A percentile compares a stretch with the other conserved stretches of the same genome.
Conservation (phyloP, 2,329 filamentous ascomycete species). For the Phoma sp. region DNA sequence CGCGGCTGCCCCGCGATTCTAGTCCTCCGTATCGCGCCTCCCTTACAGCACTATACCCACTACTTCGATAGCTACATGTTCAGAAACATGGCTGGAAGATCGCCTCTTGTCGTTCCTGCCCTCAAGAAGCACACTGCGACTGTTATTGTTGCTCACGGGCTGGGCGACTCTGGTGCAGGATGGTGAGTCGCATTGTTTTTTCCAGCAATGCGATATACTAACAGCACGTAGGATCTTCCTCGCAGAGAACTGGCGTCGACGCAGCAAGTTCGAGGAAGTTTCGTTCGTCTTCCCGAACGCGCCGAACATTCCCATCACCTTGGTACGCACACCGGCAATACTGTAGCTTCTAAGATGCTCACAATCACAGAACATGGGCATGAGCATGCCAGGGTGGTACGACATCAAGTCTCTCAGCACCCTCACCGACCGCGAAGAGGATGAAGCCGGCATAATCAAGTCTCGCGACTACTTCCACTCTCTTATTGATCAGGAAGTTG, state of each 20-base stretch:
- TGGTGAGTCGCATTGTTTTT: constrained; percentile 60
- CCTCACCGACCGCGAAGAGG: constrained; percentile 58
- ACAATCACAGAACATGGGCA: constrained; percentile 69
- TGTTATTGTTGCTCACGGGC: constrained; percentile 90
- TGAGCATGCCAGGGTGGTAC: constrained; percentile 87
- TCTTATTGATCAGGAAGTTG: constrained; percentile 81
- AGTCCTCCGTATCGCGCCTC: constrained; percentile 7
- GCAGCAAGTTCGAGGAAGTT: constrained; percentile 83
- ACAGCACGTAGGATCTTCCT: constrained; percentile 66
- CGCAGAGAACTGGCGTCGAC: constrained; percentile 84
- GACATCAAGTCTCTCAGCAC: constrained; percentile 66
- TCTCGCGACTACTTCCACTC: constrained; percentile 78
- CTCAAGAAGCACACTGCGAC: constrained; percentile 87
- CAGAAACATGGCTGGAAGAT: constrained; percentile 45
- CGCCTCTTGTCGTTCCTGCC: constrained; percentile 75
- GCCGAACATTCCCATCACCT: constrained; percentile 83
- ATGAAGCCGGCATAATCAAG: constrained; percentile 75
- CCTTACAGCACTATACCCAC: background rate
- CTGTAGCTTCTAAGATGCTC: background rate
- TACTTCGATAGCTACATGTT: constrained; percentile 8
- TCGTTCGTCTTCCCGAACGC: constrained; percentile 95
- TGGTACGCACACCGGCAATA: constrained; percentile 57
- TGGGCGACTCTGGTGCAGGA: constrained; percentile 80
- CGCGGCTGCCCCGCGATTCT: constrained; percentile 25
- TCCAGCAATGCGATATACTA: constrained; percentile 13